Evolutionary conservation across 1,139 yeast species (phyloP).

Genomic region (Hanseniaspora sp.): DNA sequence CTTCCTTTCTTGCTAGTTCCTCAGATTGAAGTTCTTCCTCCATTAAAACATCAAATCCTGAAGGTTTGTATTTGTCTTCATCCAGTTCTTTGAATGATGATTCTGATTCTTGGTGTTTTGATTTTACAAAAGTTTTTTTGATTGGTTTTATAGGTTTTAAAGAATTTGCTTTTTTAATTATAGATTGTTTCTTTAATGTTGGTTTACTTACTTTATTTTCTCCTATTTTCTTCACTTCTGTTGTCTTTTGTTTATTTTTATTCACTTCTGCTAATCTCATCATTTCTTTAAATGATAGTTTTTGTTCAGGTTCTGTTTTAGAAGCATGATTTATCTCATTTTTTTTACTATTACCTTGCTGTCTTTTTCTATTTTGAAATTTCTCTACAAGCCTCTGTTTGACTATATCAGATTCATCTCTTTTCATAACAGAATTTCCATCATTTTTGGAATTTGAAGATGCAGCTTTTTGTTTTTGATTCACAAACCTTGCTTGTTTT

Average conservation of each 20-base stretch:
- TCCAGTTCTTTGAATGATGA: slow-evolving; percentile 39
- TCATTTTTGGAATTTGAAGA: slow-evolving; percentile 16
- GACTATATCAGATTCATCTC: slow-evolving; percentile 19
- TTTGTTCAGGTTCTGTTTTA: slow-evolving; percentile 29
- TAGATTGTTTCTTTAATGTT: slow-evolving; percentile 7
- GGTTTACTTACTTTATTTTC: slow-evolving; percentile 1
- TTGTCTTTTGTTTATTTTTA: slow-evolving; percentile 2
- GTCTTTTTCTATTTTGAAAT: slow-evolving; percentile 21
- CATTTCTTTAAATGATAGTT: slow-evolving; percentile 52
- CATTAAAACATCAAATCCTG: slow-evolving; percentile 72
- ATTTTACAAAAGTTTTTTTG: slow-evolving; percentile 27
- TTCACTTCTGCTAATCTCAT: slow-evolving; percentile 60
- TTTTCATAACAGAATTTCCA: slow-evolving; percentile 10
- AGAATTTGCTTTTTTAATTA: slow-evolving; percentile 8
- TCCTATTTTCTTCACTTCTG: not conserved
- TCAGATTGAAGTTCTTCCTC: slow-evolving; percentile 63
- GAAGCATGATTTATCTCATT: not conserved
- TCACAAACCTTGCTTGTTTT: slow-evolving; percentile 34
- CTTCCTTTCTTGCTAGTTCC: slow-evolving; percentile 50
- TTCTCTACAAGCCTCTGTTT: slow-evolving; percentile 18
- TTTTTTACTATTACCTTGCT: slow-evolving; percentile 13
- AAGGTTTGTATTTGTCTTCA: slow-evolving; percentile 90
- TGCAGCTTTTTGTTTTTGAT: slow-evolving; percentile 17
- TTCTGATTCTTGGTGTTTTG: slow-evolving; percentile 34
- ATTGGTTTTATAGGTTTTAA: slow-evolving; percentile 30